Evolutionary conservation across 2,329 filamentous ascomycete species (phyloP), one percentile per base, ranked within the genome.

Genomic region (Fusarium devonianum): DNA sequence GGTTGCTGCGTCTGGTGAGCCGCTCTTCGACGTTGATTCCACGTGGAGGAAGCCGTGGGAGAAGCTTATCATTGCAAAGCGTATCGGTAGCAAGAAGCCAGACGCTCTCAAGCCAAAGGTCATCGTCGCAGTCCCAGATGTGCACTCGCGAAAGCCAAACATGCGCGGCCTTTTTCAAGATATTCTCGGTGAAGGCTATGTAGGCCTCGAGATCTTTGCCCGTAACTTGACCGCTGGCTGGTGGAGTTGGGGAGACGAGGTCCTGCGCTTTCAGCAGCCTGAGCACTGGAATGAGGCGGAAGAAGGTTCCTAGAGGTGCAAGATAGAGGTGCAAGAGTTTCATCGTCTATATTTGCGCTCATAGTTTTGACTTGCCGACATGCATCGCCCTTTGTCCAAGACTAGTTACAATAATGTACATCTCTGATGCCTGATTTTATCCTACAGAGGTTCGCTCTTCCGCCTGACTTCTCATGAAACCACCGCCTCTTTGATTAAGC

Each of bases 81-180:
- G 69, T 34, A 69, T 59, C 6, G 73, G 73, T 2, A 58, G 34
- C 16, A 59, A 51, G 12, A 67, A 53, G 4, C 63, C 58, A 1
- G 57, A 53, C 13, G 57, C 34, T 23, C 62, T 67, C 14, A 69
- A 52, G 28, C 53, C 70, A 2, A 86, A 80, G 66, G 81, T 90
- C 3, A 75, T 93, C 22, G 68, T 90, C 7, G 84, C 81, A 1
- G 88, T 90, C 16, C 87, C 89, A 1, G 89, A 93, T 66, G 60
- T 90, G 4, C 90, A 94, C 69, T 92, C 89, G 1, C 76, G 89
- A 36, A 94, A 94, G 67, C 90, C 90, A 4, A 89, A 85, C 63
- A 66, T 93, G 45, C 84, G 85, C 51, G 64, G 69, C 3, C 59
- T 90, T 16, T 80, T 91, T 37, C 77, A 81, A 43, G 71, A 77